Percentiles rank a stretch among this genome's conserved stretches.
Conservation (phyloP, 164 flowering plant genomes). For the Cinnamomum micranthum region DNA sequence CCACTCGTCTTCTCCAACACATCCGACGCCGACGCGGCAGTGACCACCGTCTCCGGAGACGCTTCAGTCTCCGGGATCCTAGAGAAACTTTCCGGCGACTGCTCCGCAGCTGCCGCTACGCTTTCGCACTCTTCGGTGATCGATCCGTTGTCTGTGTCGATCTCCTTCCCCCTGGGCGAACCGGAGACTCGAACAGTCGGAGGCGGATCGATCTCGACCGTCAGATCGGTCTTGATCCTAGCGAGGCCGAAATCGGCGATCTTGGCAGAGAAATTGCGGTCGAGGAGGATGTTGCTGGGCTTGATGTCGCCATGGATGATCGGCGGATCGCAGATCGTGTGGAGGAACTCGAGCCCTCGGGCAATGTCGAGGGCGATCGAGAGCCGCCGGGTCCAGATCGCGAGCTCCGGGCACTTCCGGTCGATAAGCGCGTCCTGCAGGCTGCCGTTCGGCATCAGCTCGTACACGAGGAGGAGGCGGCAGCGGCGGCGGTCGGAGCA, state of each 20-base stretch:
- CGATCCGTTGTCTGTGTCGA: constrained; percentile 52
- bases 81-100: constrained; percentile 6
- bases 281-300: constrained; percentile 81
- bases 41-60: constrained; percentile 36
- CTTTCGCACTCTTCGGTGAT: constrained; percentile 72
- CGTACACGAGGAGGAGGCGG: neutral
- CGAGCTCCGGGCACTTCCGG: constrained; percentile 29
- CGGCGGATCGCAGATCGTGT: constrained; percentile 55
- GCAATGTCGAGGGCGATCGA: constrained; percentile 47
- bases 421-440: constrained; percentile 1
- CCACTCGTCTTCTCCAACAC: constrained; percentile 48
- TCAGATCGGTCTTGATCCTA: constrained; percentile 32
- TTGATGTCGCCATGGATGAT: constrained; percentile 91
- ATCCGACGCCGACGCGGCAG: constrained; percentile 48
- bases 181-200: no score
- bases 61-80: constrained; percentile 15
- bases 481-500: neutral
- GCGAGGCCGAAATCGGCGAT: constrained; percentile 89
- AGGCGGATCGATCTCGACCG: neutral
- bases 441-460: constrained; percentile 2
- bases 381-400: constrained; percentile 58
- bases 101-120: constrained; percentile 14
- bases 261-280: constrained; percentile 58
- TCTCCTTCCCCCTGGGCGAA: neutral
- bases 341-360: constrained; percentile 58